Percentiles rank a stretch among this genome's conserved stretches.
phyloP scores from a whole-genome alignment of 306 rosid species.

The Pterocarpus santalinus region DNA sequence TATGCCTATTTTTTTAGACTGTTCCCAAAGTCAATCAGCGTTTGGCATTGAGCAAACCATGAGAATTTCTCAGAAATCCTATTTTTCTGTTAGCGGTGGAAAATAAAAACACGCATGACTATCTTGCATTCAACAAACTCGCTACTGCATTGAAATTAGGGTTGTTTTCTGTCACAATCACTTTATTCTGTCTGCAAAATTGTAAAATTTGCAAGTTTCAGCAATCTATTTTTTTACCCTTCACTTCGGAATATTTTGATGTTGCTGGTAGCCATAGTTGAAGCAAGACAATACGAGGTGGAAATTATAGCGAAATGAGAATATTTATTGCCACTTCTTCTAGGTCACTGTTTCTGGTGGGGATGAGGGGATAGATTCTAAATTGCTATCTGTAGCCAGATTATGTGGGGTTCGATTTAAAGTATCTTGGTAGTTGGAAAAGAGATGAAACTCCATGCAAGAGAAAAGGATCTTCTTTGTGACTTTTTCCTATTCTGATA shows the following conservation, averaged over 20 bases:
- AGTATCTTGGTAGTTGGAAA: conserved; percentile 38
- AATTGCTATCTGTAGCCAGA: conserved; percentile 14
- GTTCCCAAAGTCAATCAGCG: no score
- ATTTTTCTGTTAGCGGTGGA: no score
- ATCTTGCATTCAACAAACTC: conserved; percentile 3
- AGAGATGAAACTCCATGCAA: conserved; percentile 25
- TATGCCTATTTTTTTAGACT: no score
- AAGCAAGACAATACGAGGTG: no score
- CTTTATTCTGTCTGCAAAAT: background rate
- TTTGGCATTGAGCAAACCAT: no score
- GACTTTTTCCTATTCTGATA: background rate
- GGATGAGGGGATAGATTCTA: background rate
- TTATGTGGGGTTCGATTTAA: conserved; percentile 32
- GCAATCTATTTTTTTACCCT: background rate
- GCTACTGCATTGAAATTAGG: background rate
- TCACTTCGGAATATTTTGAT: no score
- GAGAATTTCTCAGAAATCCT: no score
- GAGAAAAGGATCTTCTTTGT: conserved; percentile 42
- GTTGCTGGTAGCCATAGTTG: background rate
- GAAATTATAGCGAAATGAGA: background rate
- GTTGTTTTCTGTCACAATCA: conserved; percentile 5
- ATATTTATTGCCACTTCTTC: conserved; percentile 22
- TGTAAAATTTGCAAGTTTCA: background rate
- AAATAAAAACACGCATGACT: background rate
- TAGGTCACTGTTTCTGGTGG: conserved; percentile 8